These are phyloP conservation scores for Acanthamoeba culbertsoni DNA, from an alignment of 208 protist genomes.

Conservation along the genomic window DNA sequence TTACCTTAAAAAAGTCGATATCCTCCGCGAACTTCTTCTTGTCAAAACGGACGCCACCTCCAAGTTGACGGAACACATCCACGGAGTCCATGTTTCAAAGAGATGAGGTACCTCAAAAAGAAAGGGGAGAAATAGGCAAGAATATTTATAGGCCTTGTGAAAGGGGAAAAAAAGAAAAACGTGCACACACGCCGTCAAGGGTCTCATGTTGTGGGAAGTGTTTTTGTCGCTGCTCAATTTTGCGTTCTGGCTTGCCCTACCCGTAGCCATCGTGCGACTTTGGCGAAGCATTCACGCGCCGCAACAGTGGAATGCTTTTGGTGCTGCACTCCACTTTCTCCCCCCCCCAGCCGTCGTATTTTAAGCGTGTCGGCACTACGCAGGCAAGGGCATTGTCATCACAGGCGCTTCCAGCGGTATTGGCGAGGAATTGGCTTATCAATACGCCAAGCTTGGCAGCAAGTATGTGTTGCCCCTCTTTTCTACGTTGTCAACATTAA, in stretches of 20 bases:
- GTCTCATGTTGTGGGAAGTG: neutral
- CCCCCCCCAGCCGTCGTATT: neutral
- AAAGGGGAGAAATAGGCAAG: neutral
- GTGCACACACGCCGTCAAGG: neutral
- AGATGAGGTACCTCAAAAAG: neutral
- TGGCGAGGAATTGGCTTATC: constrained; percentile 19
- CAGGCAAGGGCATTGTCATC: constrained; percentile 15
- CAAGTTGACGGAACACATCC: neutral
- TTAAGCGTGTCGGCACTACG: neutral
- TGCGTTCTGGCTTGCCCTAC: neutral
- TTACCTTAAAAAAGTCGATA: neutral
- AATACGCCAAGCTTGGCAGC: neutral
- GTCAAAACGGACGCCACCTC: neutral
- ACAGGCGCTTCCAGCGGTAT: constrained; percentile 32
- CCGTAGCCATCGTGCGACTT: neutral
- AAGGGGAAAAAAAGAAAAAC: neutral
- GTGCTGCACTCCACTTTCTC: neutral
- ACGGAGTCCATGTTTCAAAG: neutral
- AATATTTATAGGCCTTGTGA: neutral
- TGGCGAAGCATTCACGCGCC: neutral
- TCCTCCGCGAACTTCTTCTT: neutral
- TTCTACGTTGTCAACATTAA: neutral
- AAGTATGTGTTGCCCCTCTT: neutral
- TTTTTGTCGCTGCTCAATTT: neutral
- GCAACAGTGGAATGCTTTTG: neutral